These are phyloP conservation scores for Wolfiporia cocos DNA, from an alignment of 1,284 basidiomycete genomes.

Conservation along the genomic window DNA sequence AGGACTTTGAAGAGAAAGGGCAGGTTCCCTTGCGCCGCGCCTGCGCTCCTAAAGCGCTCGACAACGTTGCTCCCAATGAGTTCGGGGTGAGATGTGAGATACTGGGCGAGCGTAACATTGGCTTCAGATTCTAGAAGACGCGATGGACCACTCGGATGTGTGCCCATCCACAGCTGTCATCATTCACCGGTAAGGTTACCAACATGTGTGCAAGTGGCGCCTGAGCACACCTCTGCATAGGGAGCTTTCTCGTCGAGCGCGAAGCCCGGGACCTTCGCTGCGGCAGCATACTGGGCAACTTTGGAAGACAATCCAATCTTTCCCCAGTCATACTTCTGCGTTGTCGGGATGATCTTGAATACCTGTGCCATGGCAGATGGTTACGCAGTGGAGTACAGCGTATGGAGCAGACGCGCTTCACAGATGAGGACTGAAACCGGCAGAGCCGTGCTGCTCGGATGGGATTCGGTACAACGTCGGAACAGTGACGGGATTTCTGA, in stretches of 20 bases:
- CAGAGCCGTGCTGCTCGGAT: too few species aligned
- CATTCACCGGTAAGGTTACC: slow-evolving; percentile 6
- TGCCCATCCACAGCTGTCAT: slow-evolving; percentile 95
- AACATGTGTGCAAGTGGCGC: not conserved
- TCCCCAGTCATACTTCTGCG: slow-evolving; percentile 74
- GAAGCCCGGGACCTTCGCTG: slow-evolving; percentile 39
- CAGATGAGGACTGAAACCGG: too few species aligned
- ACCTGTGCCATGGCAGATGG: slow-evolving; percentile 34
- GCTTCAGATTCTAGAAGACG: slow-evolving; percentile 31
- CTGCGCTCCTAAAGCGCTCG: slow-evolving; percentile 43
- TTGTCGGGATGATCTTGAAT: slow-evolving; percentile 67
- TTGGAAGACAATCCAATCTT: slow-evolving; percentile 57
- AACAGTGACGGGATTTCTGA: too few species aligned
- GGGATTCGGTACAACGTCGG: too few species aligned
- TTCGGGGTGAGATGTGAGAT: slow-evolving; percentile 61
- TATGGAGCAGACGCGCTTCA: too few species aligned
- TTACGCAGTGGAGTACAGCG: too few species aligned
- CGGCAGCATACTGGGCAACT: slow-evolving; percentile 50
- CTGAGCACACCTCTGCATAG: slow-evolving; percentile 54
- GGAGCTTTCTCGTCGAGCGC: slow-evolving; percentile 46
- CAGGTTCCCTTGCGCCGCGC: slow-evolving; percentile 63
- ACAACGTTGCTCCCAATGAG: slow-evolving; percentile 66
- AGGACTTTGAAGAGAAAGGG: slow-evolving; percentile 95
- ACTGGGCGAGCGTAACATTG: slow-evolving; percentile 44
- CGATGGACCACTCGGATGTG: slow-evolving; percentile 87